Base-by-base conservation (phyloP, 2,329 filamentous ascomycete genomes). In the Diaporthe vexans region DNA sequence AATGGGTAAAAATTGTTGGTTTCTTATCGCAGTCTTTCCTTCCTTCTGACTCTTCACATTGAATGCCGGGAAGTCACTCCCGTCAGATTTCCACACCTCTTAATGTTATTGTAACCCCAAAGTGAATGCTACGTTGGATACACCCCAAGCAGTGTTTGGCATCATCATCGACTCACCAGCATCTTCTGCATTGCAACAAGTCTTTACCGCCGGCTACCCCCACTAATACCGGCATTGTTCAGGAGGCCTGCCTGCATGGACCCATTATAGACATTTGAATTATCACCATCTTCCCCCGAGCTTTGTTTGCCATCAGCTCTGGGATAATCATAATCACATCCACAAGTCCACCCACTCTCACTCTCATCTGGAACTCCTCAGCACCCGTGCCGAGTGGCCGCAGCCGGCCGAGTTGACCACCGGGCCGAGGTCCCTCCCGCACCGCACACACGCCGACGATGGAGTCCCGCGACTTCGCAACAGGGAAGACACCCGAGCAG, bases 391-490 rank as follows among this genome's bases (percentile, higher is more conserved):
- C 46, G 46, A 26, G 46, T 37, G 46, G 29, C 46, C 33, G 46
- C 46, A 52, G 5, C 43, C 40, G 59, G 26, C 26, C 19, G 19
- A 35, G 59, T 6, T 48, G 26, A 65, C 19, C 59, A 48, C 19
- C 59, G 43, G 59, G 26, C 59, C 43, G 43, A n/a, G 43, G 2
- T 46, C 5, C n/a, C 6, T 33, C 3, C 17, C 15, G 58, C 19
- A 35, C 19, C 5, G 59, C 10, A 65, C 26, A 8, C 13, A 21
- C 6, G 17, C 15, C 26, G 46, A 37, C 19, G 15, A 67, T 67
- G 63, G 63, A 67, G 40, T 43, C 46, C 21, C 37, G 57, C 24
- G 71, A 71, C 43, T 43, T 71, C 35, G 74, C 40, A 8, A 46
- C 56, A 15, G 71, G 65, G 29, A 57, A 46, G 40, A 46, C 58